A percentile compares a stretch with the other conserved stretches of the same genome.
Evolutionary conservation across 345 rosid genomes (phyloP).

Genomic region (Rhodomyrtus tomentosa): DNA sequence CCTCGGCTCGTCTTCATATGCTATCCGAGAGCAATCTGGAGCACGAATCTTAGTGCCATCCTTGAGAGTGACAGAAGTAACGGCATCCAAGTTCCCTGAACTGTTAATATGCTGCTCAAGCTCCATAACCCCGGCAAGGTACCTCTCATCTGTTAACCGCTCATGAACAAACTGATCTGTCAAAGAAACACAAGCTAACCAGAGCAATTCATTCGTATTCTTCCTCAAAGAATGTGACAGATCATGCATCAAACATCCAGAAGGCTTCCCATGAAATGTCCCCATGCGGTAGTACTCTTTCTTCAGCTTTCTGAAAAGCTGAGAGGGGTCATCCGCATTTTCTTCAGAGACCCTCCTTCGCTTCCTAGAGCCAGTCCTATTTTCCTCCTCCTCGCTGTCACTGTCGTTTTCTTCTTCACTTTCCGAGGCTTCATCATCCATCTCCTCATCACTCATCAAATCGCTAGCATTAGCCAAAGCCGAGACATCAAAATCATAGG

Average conservation of each 20-base stretch:
- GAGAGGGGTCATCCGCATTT: slow-evolving; percentile 22
- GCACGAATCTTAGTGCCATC: slow-evolving; percentile 88
- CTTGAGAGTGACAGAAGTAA: slow-evolving; percentile 69
- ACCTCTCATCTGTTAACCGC: slow-evolving; percentile 91
- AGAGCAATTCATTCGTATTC: slow-evolving; percentile 86
- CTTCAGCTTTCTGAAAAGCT: slow-evolving; percentile 55
- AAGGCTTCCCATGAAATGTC: slow-evolving; percentile 91
- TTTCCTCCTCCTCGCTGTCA: slow-evolving; percentile 25
- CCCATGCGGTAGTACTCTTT: slow-evolving; percentile 72
- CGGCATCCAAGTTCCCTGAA: slow-evolving; percentile 68
- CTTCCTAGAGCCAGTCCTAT: slow-evolving; percentile 49
- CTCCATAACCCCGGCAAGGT: slow-evolving; percentile 93
- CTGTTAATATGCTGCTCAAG: slow-evolving; percentile 90
- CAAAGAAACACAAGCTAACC: slow-evolving; percentile 91
- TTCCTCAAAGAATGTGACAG: slow-evolving; percentile 66
- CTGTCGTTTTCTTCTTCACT: slow-evolving; percentile 26
- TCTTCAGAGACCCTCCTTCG: slow-evolving; percentile 42
- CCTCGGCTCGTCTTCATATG: slow-evolving; percentile 87
- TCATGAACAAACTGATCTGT: slow-evolving; percentile 96
- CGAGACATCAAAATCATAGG: slow-evolving; percentile 68
- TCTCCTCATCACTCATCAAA: slow-evolving; percentile 9
- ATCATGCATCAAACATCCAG: slow-evolving; percentile 79
- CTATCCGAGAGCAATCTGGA: slow-evolving; percentile 75
- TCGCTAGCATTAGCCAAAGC: slow-evolving; percentile 52
- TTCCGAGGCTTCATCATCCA: slow-evolving; percentile 8